Conservation (phyloP, 2,329 filamentous ascomycete species). For the Cephalotrichum gorgonifer region DNA sequence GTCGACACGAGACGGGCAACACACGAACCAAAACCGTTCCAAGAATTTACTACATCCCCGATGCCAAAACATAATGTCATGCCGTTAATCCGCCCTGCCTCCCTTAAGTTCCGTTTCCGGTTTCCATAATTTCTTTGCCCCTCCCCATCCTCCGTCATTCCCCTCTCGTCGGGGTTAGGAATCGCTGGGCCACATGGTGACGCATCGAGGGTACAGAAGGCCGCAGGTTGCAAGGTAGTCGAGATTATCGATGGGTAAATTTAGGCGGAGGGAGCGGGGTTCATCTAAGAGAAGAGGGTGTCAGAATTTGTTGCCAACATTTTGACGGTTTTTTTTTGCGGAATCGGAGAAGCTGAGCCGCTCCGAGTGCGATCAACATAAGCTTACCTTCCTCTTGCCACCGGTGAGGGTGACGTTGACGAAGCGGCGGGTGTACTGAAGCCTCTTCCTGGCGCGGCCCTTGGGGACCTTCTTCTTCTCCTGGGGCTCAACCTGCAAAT, state of each 20-base stretch:
- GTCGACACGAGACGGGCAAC: neutral
- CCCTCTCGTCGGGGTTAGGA: neutral
- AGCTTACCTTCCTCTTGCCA: constrained; percentile 86
- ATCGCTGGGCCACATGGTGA: neutral
- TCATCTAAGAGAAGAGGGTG: constrained; percentile 22
- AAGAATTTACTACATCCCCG: neutral
- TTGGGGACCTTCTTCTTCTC: constrained; percentile 97
- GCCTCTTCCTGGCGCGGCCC: constrained; percentile 94
- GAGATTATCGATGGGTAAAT: constrained; percentile 8
- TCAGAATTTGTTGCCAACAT: constrained; percentile 2
- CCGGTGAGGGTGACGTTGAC: constrained; percentile 96
- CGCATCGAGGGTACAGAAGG: neutral
- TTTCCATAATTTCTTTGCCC: neutral
- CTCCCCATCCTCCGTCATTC: neutral
- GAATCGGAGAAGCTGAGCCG: neutral
- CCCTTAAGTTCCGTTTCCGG: neutral
- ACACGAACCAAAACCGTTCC: neutral
- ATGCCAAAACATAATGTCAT: neutral
- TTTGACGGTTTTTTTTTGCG: neutral
- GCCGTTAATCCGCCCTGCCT: neutral
- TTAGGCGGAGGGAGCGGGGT: constrained; percentile 30
- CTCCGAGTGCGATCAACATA: neutral
- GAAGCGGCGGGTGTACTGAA: constrained; percentile 94
- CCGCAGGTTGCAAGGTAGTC: constrained; percentile 5
- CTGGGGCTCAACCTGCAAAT: constrained; percentile 64